Conservation (phyloP, 2,329 filamentous ascomycete species). For the Hypocreales sp. region DNA sequence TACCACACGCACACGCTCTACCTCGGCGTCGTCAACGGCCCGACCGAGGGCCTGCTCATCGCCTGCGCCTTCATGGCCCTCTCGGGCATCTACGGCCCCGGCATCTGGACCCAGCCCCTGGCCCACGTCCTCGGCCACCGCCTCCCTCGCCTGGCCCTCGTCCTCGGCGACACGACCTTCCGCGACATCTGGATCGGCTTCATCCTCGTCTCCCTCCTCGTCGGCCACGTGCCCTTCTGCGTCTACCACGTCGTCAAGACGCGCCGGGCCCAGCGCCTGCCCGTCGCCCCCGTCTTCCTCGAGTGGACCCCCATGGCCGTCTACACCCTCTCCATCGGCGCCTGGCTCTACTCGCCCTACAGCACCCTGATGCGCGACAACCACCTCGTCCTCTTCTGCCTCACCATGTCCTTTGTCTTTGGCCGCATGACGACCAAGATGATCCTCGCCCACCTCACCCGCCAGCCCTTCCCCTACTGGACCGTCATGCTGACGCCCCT, state of each 20-base stretch:
- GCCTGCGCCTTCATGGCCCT: slow-evolving; percentile 74
- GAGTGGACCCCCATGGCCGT: slow-evolving; percentile 89
- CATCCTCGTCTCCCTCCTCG: slow-evolving; percentile 48
- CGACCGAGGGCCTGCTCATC: slow-evolving; percentile 86
- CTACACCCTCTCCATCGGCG: slow-evolving; percentile 57
- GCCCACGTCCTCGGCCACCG: slow-evolving; percentile 46
- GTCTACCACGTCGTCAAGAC: slow-evolving; percentile 72
- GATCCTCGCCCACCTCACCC: slow-evolving; percentile 86
- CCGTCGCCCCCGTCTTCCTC: slow-evolving; percentile 69
- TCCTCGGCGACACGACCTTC: slow-evolving; percentile 59
- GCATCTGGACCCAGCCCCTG: slow-evolving; percentile 70
- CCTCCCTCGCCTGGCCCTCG: slow-evolving; percentile 33
- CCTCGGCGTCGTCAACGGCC: slow-evolving; percentile 91
- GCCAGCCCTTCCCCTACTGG: slow-evolving; percentile 93
- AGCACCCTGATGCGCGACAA: slow-evolving; percentile 71
- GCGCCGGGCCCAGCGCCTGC: slow-evolving; percentile 53
- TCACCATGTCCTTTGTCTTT: slow-evolving; percentile 94
- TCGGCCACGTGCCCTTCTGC: slow-evolving; percentile 75
- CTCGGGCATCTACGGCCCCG: slow-evolving; percentile 76
- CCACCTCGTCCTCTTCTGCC: slow-evolving; percentile 78
- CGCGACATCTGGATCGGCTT: slow-evolving; percentile 77
- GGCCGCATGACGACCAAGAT: slow-evolving; percentile 98
- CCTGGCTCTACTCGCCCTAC: slow-evolving; percentile 84
- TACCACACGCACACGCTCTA: slow-evolving; percentile 97
- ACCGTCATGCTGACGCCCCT: slow-evolving; percentile 81